These are phyloP conservation scores for Paracamarosporium sp. DNA, from an alignment of 2,329 filamentous ascomycete species.

Conservation along the genomic window DNA sequence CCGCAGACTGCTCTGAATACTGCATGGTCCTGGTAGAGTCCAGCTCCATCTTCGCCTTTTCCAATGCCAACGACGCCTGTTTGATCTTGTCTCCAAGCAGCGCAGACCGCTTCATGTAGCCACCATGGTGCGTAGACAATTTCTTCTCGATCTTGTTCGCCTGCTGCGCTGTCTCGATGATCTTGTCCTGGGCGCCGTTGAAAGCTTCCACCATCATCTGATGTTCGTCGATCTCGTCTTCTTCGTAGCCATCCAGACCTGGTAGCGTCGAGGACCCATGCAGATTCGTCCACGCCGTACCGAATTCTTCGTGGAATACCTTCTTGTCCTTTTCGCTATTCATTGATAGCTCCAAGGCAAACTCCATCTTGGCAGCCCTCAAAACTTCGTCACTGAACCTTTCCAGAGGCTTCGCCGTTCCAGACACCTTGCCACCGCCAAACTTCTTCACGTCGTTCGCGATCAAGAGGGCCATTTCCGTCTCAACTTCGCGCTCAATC, in stretches of 20 bases:
- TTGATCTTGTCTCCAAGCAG: slow-evolving; percentile 79
- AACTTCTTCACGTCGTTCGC: slow-evolving; percentile 82
- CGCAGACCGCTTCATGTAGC: slow-evolving; percentile 87
- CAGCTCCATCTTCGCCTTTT: slow-evolving; percentile 74
- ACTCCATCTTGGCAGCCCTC: slow-evolving; percentile 76
- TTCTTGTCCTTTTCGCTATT: slow-evolving; percentile 57
- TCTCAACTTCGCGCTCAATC: slow-evolving; percentile 72
- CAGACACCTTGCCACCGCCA: slow-evolving; percentile 70
- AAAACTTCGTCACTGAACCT: slow-evolving; percentile 74
- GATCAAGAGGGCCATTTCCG: slow-evolving; percentile 80
- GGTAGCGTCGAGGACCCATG: slow-evolving; percentile 65
- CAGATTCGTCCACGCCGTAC: slow-evolving; percentile 58
- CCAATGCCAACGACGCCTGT: slow-evolving; percentile 76
- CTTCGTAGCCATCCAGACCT: slow-evolving; percentile 80
- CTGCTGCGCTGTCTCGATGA: slow-evolving; percentile 76
- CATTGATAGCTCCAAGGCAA: slow-evolving; percentile 71
- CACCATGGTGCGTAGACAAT: slow-evolving; percentile 83
- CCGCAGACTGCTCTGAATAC: slow-evolving; percentile 78
- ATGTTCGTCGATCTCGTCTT: slow-evolving; percentile 74
- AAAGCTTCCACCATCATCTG: slow-evolving; percentile 74
- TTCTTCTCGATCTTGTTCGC: slow-evolving; percentile 94
- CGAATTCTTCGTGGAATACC: slow-evolving; percentile 50
- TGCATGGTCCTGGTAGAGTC: slow-evolving; percentile 77
- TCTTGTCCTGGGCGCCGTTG: slow-evolving; percentile 74
- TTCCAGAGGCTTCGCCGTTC: slow-evolving; percentile 65